Evolutionary conservation across 2,329 filamentous ascomycete species (phyloP), one percentile per base, ranked within the genome.

Genomic region (Microascus cirrosus): DNA sequence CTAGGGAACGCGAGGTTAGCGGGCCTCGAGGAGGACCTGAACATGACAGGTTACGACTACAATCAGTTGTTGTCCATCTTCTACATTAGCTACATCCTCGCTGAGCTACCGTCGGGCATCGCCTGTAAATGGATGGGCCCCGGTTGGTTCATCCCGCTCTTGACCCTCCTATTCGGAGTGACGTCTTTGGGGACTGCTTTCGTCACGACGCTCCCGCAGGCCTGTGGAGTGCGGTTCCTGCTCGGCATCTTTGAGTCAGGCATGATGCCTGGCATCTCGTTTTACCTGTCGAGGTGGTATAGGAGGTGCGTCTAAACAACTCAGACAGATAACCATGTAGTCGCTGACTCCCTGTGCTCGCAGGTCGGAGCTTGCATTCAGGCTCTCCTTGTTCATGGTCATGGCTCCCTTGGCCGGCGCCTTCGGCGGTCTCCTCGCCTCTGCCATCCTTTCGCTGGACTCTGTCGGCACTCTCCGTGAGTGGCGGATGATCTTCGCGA

Each of bases 401-500:
- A 84, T 83, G 75, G 81, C 83, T 0, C 80, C 84, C 0, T 70
- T 88, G 0, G 84, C 84, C 0, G 84, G 84, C 6, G 84, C 84
- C 0, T 86, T 88, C 59, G 84, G 86, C 1, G 86, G 86, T 0
- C 74, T 89, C 0, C 70, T 89, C 1, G 79, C 78, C 0, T 82
- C 76, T 0, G 85, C 72, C 0, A 88, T 89, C 54, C 71, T 87
- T 10, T 81, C 73, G 0, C 74, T 89, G 6, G 69, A 77, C 25
- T 66, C 73, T 53, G 78, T 87, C 57, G 85, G 83, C 7, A 67
- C 72, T 3, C 69, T 87, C 0, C 72, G 71, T 25, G 71, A 69
- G 5, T 89, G 86, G 86, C 74, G 84, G 8, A 87, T 87, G 84
- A 86, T 89, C 56, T 89, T 89, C 58, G 79, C 77, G 3, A 82